Evolutionary conservation across 2,329 filamentous ascomycete species (phyloP).

Genomic region (Penicillium sp.): DNA sequence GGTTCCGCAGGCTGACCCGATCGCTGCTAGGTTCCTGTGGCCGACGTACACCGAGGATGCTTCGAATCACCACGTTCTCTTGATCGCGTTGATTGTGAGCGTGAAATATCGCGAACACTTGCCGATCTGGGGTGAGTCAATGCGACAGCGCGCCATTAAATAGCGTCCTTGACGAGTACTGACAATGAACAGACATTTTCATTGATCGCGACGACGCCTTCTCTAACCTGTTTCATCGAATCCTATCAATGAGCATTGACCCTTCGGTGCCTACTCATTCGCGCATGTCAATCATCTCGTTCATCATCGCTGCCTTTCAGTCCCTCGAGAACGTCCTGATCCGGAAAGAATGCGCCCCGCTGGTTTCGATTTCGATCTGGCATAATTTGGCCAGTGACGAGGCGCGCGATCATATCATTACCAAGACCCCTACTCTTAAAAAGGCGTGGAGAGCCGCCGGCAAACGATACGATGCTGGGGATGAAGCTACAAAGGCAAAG

Average conservation of each 20-base stretch:
- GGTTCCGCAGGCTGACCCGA: constrained; percentile 19
- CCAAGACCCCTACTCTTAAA: constrained; percentile 65
- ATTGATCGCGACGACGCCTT: constrained; percentile 72
- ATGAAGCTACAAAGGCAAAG: constrained; percentile 69
- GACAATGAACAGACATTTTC: constrained; percentile 59
- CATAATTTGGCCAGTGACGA: constrained; percentile 79
- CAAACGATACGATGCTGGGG: constrained; percentile 81
- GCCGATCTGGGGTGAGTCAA: constrained; percentile 71
- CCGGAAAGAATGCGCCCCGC: constrained; percentile 89
- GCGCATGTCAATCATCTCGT: constrained; percentile 76
- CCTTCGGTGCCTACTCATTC: constrained; percentile 59
- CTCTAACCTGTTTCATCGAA: constrained; percentile 78
- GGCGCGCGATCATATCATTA: constrained; percentile 65
- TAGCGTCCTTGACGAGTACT: constrained; percentile 19
- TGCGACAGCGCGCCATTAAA: constrained; percentile 1
- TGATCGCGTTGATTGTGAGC: constrained; percentile 79
- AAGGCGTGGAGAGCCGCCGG: constrained; percentile 86
- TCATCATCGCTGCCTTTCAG: constrained; percentile 87
- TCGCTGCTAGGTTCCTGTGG: constrained; percentile 72
- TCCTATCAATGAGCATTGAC: constrained; percentile 80
- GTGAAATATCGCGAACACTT: constrained; percentile 83
- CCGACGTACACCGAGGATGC: constrained; percentile 82
- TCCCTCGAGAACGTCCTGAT: constrained; percentile 84
- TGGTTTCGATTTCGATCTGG: constrained; percentile 94
- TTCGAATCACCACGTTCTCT: constrained; percentile 84